A percentile compares a stretch with the other conserved stretches of the same genome.
phyloP scores from a whole-genome alignment of 257 asterid genomes.

The Apocynum venetum region DNA sequence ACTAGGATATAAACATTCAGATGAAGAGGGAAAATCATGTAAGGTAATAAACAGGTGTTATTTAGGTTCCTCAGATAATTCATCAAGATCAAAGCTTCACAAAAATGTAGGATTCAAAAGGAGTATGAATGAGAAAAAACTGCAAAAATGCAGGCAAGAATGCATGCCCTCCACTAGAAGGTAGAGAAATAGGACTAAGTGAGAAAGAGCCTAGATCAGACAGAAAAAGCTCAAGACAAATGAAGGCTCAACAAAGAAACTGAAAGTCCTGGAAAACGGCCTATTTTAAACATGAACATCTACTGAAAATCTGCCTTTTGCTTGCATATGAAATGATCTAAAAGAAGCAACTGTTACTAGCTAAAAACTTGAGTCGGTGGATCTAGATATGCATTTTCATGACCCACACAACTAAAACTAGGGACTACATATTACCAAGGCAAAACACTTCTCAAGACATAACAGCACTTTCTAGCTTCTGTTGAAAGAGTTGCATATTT shows the following conservation, averaged over 20 bases:
- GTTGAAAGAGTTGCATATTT: neutral
- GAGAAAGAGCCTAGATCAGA: neutral
- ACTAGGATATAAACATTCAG: too few relatives aligned
- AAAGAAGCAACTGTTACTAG: neutral
- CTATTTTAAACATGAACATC: neutral
- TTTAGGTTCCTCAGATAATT: neutral
- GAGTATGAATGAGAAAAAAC: neutral
- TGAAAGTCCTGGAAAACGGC: neutral
- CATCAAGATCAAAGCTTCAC: neutral
- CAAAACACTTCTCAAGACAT: neutral
- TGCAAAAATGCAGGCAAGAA: neutral
- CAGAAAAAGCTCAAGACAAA: neutral
- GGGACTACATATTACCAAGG: neutral
- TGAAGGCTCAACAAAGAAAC: neutral
- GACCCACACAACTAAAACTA: too few relatives aligned
- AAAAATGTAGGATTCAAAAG: too few relatives aligned
- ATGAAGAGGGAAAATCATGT: too few relatives aligned
- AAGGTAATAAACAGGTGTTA: too few relatives aligned
- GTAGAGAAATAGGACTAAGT: neutral
- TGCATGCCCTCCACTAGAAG: neutral
- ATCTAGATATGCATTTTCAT: neutral
- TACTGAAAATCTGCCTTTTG: neutral
- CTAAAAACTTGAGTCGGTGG: neutral
- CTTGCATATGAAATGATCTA: neutral
- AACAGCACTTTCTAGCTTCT: too few relatives aligned